A percentile compares a stretch with the other conserved stretches of the same genome.
phyloP scores from a whole-genome alignment of 306 rosid genomes.

The Vigna nakashimae region DNA sequence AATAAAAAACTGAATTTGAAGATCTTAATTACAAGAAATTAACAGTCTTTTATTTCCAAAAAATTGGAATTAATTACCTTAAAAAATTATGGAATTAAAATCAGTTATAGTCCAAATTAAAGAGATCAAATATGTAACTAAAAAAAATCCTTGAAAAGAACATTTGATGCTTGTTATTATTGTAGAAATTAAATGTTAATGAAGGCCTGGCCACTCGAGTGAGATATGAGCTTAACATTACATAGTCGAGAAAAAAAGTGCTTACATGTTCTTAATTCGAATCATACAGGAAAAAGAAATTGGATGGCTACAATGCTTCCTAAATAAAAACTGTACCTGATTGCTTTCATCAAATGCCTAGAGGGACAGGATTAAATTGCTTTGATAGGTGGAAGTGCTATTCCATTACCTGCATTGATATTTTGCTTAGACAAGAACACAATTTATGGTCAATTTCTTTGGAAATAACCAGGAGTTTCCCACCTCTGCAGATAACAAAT shows the following conservation, averaged over 20 bases:
- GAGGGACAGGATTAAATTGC: slow-evolving; percentile 15
- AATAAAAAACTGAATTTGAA: neutral
- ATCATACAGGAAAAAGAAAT: slow-evolving; percentile 14
- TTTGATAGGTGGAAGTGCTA: neutral
- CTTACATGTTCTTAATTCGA: slow-evolving; percentile 1
- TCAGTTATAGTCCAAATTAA: neutral
- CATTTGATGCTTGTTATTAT: too few relatives aligned
- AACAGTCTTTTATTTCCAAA: neutral
- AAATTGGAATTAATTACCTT: neutral
- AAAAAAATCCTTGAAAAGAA: too few relatives aligned
- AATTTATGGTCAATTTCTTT: slow-evolving; percentile 20
- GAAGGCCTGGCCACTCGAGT: neutral
- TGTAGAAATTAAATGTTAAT: too few relatives aligned
- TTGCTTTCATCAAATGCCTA: neutral
- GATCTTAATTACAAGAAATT: neutral
- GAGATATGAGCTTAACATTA: neutral
- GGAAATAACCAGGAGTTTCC: slow-evolving; percentile 36
- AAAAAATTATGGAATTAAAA: neutral
- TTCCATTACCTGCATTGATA: neutral
- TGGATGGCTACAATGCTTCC: neutral
- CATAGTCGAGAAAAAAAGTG: neutral
- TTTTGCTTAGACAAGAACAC: slow-evolving; percentile 36
- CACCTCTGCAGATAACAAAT: slow-evolving; percentile 24
- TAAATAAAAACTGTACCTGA: neutral
- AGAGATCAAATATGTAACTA: neutral